Evolutionary conservation across 768 basidiomycete genomes (phyloP), one percentile per base, ranked within the genome.

Genomic region (Mycena haematopus): DNA sequence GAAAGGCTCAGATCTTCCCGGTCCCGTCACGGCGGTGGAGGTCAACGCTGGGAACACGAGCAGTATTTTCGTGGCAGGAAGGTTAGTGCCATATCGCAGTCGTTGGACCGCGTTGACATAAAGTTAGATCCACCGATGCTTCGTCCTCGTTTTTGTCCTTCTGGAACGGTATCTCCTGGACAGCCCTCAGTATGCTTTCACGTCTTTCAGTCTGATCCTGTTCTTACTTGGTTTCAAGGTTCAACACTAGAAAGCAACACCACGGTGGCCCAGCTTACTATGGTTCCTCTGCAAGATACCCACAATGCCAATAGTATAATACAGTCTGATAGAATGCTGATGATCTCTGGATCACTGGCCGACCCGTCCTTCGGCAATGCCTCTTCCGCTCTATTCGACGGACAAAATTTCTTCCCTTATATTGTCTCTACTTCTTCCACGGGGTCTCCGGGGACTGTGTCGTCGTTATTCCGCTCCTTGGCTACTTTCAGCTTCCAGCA

Each of bases 51-150:
- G 84, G 22, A 94, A 97, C 71, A 73, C 77, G 1, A 91, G 86
- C 68, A 96, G 92, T 69, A 84, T 99, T 58, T 99, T 95, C 70
- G 93, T 90, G 50, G 93, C 95, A 35, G 96, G 96, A 68, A 86
- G 84, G 89, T 94, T 63, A 72, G 88, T 76, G n/a, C 36, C 17
- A 14, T 21, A 21, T 52, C 42, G 47, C 42, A 15, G 24, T 40
- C 17, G 46, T 21, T 22, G 6, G 31, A 33, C 17, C 19, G 21
- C 46, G 46, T 52, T 52, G 51, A 58, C 52, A 33, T 47, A 24
- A 55, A 54, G 59, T 25, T 61, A 87, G 88, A 38, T 79, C 86
- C 5, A 75, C 71, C n/a, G 85, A 89, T 58, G 87, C 85, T 14
- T 79, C 82, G 6, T 77, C 82, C 1, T 78, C 93, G 0, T 98